Evolutionary conservation across 441 rosid species (phyloP).

Genomic region (Lagerstroemia fauriei): DNA sequence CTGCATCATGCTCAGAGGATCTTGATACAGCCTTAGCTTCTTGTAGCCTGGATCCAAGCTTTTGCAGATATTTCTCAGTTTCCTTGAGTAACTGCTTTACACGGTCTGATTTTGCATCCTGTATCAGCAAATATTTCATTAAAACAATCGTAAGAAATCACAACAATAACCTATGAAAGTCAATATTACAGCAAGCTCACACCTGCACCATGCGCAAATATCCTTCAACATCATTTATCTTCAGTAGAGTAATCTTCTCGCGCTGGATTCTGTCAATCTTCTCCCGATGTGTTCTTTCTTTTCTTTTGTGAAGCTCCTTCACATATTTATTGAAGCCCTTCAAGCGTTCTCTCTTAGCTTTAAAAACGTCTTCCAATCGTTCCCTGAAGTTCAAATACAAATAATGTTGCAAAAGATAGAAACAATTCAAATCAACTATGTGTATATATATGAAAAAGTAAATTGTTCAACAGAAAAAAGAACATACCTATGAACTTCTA

Average conservation of each 20-base stretch:
- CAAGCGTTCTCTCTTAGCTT: conserved; percentile 85
- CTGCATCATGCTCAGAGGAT: conserved; percentile 64
- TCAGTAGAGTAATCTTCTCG: conserved; percentile 86
- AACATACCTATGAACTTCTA: conserved; percentile 84
- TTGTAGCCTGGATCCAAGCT: conserved; percentile 80
- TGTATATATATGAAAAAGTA: background rate
- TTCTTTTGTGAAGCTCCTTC: conserved; percentile 87
- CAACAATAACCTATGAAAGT: conserved; percentile 19
- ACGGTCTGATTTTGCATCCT: conserved; percentile 98
- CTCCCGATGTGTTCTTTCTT: conserved; percentile 92
- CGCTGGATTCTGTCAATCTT: conserved; percentile 93
- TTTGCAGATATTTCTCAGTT: conserved; percentile 91
- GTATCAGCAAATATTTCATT: conserved; percentile 23
- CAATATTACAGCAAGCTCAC: conserved; percentile 33
- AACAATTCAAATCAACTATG: conserved; percentile 3
- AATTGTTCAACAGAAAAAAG: conserved; percentile 2
- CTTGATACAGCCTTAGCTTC: conserved; percentile 66
- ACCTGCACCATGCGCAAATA: conserved; percentile 98
- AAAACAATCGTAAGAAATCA: conserved; percentile 25
- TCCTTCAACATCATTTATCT: conserved; percentile 97
- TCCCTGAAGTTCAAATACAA: conserved; percentile 58
- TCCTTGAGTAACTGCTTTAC: conserved; percentile 86
- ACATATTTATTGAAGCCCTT: conserved; percentile 82
- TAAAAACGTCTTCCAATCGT: conserved; percentile 77
- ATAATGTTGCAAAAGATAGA: conserved; percentile 28